phyloP scores from a whole-genome alignment of 768 basidiomycete species.

The Termitomyces eurrhizus region DNA sequence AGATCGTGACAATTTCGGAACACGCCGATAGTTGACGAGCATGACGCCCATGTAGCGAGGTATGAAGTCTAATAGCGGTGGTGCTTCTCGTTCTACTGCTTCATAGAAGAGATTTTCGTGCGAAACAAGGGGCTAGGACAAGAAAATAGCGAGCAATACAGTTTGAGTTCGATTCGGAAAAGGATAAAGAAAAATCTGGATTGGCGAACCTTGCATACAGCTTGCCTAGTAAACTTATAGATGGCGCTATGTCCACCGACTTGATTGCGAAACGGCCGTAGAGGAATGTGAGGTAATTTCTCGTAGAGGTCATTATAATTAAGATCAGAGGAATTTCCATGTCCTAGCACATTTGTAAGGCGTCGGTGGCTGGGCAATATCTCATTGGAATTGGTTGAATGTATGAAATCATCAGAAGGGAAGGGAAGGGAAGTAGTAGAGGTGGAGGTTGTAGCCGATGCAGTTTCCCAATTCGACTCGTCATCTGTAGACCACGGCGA shows the following conservation, averaged over 20 bases:
- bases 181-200: conserved; percentile 12
- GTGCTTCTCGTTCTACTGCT: conserved; percentile 89
- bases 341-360: not conserved
- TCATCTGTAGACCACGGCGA: conserved; percentile 78
- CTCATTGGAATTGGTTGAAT: conserved; percentile 4
- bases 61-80: conserved; percentile 88
- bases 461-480: conserved; percentile 73
- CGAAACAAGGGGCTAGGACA: conserved; percentile 82
- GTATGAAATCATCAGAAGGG: conserved; percentile 14
- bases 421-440: conserved; percentile 51
- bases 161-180: conserved; percentile 18
- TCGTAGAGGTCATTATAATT: conserved; percentile 44
- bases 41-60: conserved; percentile 99
- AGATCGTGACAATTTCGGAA: conserved; percentile 38
- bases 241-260: conserved; percentile 97
- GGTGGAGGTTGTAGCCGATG: conserved; percentile 57
- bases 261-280: conserved; percentile 95
- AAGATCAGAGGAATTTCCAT: conserved; percentile 25
- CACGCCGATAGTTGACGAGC: conserved; percentile 92
- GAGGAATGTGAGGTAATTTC: conserved; percentile 80
- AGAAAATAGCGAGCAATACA: conserved; percentile 15
- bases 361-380: conserved; percentile 1
- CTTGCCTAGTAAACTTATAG: conserved; percentile 96
- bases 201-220: conserved; percentile 90
- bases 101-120: conserved; percentile 99